Evolutionary conservation across 2,329 filamentous ascomycete species (phyloP).

Genomic region (Colletotrichum echinochloae): DNA sequence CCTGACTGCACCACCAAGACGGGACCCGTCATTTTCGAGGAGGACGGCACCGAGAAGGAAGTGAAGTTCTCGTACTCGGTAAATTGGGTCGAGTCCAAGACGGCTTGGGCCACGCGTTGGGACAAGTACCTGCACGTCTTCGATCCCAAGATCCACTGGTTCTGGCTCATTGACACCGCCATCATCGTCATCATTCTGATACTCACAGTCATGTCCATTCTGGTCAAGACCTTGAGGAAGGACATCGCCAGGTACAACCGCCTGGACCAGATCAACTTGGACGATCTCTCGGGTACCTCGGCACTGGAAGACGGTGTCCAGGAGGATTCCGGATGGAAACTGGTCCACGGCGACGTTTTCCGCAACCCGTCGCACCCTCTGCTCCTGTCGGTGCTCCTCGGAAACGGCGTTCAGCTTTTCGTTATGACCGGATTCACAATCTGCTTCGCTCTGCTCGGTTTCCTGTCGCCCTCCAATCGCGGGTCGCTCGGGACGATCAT

Average conservation of each 20-base stretch:
- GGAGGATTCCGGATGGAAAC: slow-evolving; percentile 98
- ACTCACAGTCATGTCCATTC: slow-evolving; percentile 91
- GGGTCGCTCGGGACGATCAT: slow-evolving; percentile 94
- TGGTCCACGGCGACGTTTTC: slow-evolving; percentile 98
- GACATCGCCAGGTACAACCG: slow-evolving; percentile 98
- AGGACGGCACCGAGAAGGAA: slow-evolving; percentile 58
- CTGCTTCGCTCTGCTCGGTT: slow-evolving; percentile 90
- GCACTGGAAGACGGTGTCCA: slow-evolving; percentile 91
- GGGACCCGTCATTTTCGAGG: slow-evolving; percentile 72
- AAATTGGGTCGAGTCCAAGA: slow-evolving; percentile 85
- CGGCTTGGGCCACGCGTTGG: slow-evolving; percentile 96
- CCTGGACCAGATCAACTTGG: slow-evolving; percentile 88
- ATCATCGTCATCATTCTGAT: slow-evolving; percentile 94
- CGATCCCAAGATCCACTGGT: slow-evolving; percentile 99
- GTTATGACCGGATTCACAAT: slow-evolving; percentile 98
- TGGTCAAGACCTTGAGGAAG: slow-evolving; percentile 88
- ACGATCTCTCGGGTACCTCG: slow-evolving; percentile 85
- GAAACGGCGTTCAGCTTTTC: slow-evolving; percentile 95
- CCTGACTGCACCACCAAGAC: slow-evolving; percentile 73
- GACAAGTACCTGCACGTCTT: slow-evolving; percentile 98
- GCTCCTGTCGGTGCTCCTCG: slow-evolving; percentile 86
- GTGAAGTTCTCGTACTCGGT: slow-evolving; percentile 94
- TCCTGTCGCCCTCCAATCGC: slow-evolving; percentile 94
- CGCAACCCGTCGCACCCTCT: slow-evolving; percentile 86
- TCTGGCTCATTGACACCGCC: slow-evolving; percentile 93